Evolutionary conservation across 306 rosid species (phyloP), one percentile per base, ranked within the genome.

Genomic region (Senna tora): DNA sequence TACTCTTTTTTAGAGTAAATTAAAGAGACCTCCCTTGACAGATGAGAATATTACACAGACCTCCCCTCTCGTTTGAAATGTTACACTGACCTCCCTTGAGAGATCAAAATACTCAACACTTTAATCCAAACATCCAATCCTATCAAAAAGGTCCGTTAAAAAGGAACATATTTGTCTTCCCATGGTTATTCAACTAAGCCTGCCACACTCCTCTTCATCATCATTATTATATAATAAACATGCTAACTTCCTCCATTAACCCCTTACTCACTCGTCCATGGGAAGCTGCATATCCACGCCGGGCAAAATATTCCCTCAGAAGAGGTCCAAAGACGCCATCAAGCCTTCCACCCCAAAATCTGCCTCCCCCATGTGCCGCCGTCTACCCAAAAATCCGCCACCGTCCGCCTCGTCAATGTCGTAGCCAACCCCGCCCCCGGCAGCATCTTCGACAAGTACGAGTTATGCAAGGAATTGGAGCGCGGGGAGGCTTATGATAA

Each of bases 271-370:
- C n/a, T 54, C 77, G 65, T 81, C 88, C 87, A 93, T 91, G 98
- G 98, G 98, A 84, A 79, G 91, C 83, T 94, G 98, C 87, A 76
- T 89, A 2, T 87, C 97, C 15, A 53, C 83, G 17, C 82, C 89
- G 14, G 81, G 79, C 8, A 83, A 76, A 49, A 10, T 67, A 19
- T 80, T 69, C 2, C 16, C 65, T 32, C 59, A 62, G 46, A 70
- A 25, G 68, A 78, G 56, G 78, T 38, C 33, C 36, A 84, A 39
- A 71, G 64, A 79, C 10, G 15, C 7, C 51, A 3, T 11, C 58
- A 80, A 65, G 12, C 15, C 77, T 0, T 42, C 58, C 2, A 32
- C 34, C 7, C 63, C 84, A 0, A 46, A 55, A 2, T 16, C 67
- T 33, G 57, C 45, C 3, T 17, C 19, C 9, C 21, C 38, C 0